phyloP scores from a whole-genome alignment of 163 green algal species.

The Scenedesmus sp. region DNA sequence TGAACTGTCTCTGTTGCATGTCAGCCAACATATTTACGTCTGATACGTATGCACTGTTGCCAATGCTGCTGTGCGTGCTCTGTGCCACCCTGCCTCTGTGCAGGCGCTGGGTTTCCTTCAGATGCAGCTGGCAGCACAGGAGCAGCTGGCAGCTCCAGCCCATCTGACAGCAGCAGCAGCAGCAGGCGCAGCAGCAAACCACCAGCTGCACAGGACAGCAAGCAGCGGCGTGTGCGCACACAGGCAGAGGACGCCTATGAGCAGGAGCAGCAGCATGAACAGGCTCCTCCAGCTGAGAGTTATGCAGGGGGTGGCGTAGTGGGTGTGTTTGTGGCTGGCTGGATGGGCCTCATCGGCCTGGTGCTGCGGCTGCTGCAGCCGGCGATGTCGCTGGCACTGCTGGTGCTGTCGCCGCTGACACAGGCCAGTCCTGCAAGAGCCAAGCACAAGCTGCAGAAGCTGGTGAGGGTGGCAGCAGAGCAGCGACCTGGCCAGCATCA shows the following conservation, averaged over 20 bases:
- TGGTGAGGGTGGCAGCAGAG: background rate
- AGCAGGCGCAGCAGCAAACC: background rate
- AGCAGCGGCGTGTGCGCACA: background rate
- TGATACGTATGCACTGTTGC: background rate
- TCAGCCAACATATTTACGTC: background rate
- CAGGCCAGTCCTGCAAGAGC: background rate
- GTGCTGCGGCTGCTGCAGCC: conserved; percentile 19
- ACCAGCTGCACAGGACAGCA: background rate
- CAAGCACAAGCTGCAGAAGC: background rate
- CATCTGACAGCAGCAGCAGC: background rate
- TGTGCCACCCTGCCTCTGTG: background rate
- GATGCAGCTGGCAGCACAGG: background rate
- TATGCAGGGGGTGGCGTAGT: conserved; percentile 26
- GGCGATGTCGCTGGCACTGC: background rate
- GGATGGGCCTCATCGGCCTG: conserved; percentile 14
- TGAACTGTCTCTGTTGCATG: background rate
- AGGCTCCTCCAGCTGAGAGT: background rate
- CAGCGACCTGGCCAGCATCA: background rate
- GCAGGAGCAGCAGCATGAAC: background rate
- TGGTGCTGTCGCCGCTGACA: background rate
- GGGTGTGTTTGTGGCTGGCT: conserved; percentile 2
- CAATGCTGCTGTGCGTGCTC: background rate
- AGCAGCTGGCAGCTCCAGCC: background rate
- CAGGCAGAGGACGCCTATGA: background rate
- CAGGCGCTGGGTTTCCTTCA: background rate